Conservation (phyloP, 768 basidiomycete species). For the Pulveroboletus ravenelii region DNA sequence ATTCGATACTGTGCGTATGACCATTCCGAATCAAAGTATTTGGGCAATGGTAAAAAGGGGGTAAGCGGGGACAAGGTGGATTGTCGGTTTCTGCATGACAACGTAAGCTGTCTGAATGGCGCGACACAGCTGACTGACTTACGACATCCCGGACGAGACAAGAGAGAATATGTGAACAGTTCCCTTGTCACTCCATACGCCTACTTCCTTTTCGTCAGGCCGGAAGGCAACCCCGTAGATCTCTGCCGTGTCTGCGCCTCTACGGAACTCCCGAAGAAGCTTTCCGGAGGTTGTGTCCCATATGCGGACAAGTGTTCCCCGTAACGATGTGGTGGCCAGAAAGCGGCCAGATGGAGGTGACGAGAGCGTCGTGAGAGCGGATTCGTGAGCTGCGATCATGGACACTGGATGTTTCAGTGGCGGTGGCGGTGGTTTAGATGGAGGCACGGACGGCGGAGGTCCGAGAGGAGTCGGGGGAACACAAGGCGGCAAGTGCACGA, state of each 20-base stretch:
- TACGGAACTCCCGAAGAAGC: conserved; percentile 71
- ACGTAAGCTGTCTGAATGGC: conserved; percentile 2
- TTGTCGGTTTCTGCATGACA: conserved; percentile 66
- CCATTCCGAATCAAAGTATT: conserved; percentile 95
- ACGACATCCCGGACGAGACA: conserved; percentile 60
- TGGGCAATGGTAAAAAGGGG: conserved; percentile 77
- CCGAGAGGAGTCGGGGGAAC: conserved; percentile 51
- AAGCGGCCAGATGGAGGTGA: conserved; percentile 73
- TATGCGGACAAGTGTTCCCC: conserved; percentile 82
- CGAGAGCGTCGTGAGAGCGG: conserved; percentile 73
- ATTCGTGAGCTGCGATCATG: conserved; percentile 80
- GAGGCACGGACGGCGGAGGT: conserved; percentile 50
- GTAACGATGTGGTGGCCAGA: conserved; percentile 77
- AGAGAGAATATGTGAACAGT: conserved; percentile 89
- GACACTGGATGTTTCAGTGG: conserved; percentile 63
- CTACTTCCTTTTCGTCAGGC: conserved; percentile 79
- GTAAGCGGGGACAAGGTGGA: conserved; percentile 77
- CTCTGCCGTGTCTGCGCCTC: conserved; percentile 86
- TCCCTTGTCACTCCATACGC: conserved; percentile 94
- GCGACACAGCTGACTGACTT: conserved; percentile 40
- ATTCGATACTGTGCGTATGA: conserved; percentile 91
- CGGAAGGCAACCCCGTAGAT: conserved; percentile 90
- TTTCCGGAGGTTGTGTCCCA: conserved; percentile 78
- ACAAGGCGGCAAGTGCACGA: conserved; percentile 82
- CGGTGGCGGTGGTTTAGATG: conserved; percentile 52